Evolutionary conservation across 805 yeast genomes (phyloP).

Genomic region (Danielia oregonensis): DNA sequence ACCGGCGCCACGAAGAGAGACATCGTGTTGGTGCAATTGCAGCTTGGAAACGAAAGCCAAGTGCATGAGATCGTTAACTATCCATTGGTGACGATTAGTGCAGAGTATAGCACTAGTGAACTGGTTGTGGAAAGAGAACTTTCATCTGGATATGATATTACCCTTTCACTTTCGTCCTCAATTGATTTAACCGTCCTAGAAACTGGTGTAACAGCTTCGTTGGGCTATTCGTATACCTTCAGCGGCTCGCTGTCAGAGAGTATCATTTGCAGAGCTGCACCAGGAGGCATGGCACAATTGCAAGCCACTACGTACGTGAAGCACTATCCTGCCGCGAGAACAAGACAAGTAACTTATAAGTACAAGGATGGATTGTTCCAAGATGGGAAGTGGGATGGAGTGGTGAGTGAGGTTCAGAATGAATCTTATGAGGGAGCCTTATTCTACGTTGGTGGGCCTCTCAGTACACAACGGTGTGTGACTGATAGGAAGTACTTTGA

Average conservation of each 20-base stretch:
- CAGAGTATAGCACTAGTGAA: slow-evolving; percentile 2
- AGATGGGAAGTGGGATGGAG: slow-evolving; percentile 8
- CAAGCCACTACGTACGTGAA: slow-evolving; percentile 15
- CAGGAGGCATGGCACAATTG: slow-evolving; percentile 15
- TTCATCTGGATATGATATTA: slow-evolving; percentile 1
- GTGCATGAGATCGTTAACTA: background rate
- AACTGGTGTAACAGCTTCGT: background rate
- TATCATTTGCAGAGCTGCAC: slow-evolving; percentile 11
- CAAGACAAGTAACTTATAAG: slow-evolving; percentile 6
- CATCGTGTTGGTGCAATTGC: background rate
- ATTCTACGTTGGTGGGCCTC: slow-evolving; percentile 7
- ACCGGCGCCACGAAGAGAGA: background rate
- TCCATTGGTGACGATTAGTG: slow-evolving; percentile 2
- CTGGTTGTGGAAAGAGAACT: slow-evolving; percentile 1
- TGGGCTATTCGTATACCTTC: background rate
- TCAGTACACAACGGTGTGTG: slow-evolving; percentile 15
- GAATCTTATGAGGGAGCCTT: slow-evolving; percentile 12
- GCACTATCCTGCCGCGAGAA: slow-evolving; percentile 12
- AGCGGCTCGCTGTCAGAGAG: slow-evolving; percentile 2
- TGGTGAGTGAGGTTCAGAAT: slow-evolving; percentile 7
- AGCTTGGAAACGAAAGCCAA: background rate
- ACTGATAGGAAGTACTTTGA: slow-evolving; percentile 11
- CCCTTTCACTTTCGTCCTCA: background rate
- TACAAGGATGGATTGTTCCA: slow-evolving; percentile 2
- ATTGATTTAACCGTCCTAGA: background rate